Evolutionary conservation across 1,139 yeast species (phyloP).

Genomic region (Sugiyamaella grinbergsii): DNA sequence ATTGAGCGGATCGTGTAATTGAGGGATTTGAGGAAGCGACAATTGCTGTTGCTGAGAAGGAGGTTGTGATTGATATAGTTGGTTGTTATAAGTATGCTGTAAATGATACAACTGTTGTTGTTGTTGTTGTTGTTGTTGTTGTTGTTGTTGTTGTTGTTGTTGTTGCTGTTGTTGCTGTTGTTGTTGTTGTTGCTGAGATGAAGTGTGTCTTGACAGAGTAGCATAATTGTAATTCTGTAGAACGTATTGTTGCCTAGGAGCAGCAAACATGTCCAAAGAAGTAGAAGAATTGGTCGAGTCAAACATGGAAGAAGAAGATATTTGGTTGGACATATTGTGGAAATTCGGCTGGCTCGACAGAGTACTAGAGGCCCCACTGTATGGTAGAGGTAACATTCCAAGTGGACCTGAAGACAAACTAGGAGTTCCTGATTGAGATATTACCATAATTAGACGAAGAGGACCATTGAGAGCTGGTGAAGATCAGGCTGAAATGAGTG

Average conservation of each 20-base stretch:
- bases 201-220: conserved; percentile 14
- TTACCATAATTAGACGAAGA: background rate
- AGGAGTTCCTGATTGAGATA: conserved; percentile 8
- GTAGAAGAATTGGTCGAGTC: conserved; percentile 8
- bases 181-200: conserved; percentile 11
- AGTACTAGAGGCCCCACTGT: background rate
- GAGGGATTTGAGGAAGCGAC: conserved; percentile 7
- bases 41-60: conserved; percentile 3
- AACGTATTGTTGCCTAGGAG: conserved; percentile 16
- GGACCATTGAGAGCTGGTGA: background rate
- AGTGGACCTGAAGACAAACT: conserved; percentile 6
- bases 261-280: conserved; percentile 13
- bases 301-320: conserved; percentile 7
- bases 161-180: conserved; percentile 1
- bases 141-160: conserved; percentile 8
- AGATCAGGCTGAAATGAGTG: too few species aligned
- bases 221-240: conserved; percentile 15
- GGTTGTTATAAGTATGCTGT: background rate
- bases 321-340: background rate
- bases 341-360: conserved; percentile 2
- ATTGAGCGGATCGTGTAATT: background rate
- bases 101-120: background rate
- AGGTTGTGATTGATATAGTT: background rate
- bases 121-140: conserved; percentile 12
- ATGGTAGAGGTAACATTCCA: conserved; percentile 10